phyloP scores from a whole-genome alignment of 257 asterid genomes.

The Fraxinus anomala region DNA sequence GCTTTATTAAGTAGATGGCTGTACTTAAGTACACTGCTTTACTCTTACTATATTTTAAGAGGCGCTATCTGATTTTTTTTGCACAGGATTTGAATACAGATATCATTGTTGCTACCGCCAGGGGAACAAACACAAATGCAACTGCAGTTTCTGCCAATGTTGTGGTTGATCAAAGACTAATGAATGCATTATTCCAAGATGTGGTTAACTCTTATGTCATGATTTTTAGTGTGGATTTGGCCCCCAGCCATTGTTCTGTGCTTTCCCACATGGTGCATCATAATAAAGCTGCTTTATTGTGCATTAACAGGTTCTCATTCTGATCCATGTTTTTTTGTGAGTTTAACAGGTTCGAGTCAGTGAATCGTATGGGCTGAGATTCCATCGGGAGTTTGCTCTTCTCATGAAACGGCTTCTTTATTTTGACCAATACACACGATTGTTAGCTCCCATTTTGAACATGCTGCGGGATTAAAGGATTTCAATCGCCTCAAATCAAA shows the following conservation, averaged over 20 bases:
- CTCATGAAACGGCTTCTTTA: constrained; percentile 93
- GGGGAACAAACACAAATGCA: constrained; percentile 65
- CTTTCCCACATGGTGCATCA: not conserved
- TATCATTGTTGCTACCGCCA: constrained; percentile 75
- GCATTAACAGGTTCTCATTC: not conserved
- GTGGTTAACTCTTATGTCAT: constrained; percentile 53
- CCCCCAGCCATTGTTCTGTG: not conserved
- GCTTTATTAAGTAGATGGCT: not conserved
- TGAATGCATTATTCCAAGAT: constrained; percentile 91
- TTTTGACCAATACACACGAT: constrained; percentile 87
- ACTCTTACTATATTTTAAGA: not conserved
- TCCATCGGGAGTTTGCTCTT: constrained; percentile 97
- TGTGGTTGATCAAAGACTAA: constrained; percentile 78
- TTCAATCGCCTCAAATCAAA: constrained; percentile 58
- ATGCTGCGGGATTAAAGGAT: constrained; percentile 94
- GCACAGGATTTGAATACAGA: constrained; percentile 84
- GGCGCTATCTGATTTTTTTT: constrained; percentile 9
- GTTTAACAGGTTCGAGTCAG: constrained; percentile 75
- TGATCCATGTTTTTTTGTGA: not conserved
- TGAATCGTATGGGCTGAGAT: constrained; percentile 90
- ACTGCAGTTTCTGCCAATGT: constrained; percentile 85
- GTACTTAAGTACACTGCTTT: not conserved
- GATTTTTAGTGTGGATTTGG: not conserved
- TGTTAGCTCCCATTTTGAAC: constrained; percentile 91
- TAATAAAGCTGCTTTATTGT: not conserved